Evolutionary conservation across 495 filamentous ascomycete genomes (phyloP).

Genomic region (Tricharina praecox): DNA sequence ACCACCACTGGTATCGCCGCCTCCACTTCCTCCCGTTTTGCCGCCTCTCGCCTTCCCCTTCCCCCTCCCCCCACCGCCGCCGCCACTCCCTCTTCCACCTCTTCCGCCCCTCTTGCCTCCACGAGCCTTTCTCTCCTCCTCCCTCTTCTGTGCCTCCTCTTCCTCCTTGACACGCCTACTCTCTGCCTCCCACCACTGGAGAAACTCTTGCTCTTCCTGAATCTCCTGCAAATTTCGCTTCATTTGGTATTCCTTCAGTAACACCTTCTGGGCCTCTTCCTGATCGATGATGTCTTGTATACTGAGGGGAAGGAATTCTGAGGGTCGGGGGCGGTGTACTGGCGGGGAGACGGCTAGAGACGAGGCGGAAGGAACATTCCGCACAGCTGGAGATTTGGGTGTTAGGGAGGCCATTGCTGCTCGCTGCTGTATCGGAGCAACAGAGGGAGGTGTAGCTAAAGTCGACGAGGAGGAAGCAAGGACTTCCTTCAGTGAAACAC

Average conservation of each 20-base stretch:
- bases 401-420: conserved; percentile 1
- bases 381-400: conserved; percentile 3
- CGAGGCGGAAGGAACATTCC: conserved; percentile 33
- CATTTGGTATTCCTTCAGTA: conserved; percentile 61
- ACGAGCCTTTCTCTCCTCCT: not conserved
- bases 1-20: too few species aligned
- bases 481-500: conserved; percentile 30
- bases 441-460: conserved; percentile 25
- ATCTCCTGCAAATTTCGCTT: conserved; percentile 84
- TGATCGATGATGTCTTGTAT: conserved; percentile 79
- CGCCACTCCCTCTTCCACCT: conserved; percentile 6
- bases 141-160: not conserved
- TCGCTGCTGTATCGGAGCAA: not conserved
- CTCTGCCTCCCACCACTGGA: conserved; percentile 96
- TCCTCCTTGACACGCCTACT: conserved; percentile 44
- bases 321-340: conserved; percentile 21
- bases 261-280: conserved; percentile 70
- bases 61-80: conserved; percentile 2
- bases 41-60: too few species aligned
- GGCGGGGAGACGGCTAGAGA: too few species aligned
- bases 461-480: conserved; percentile 14
- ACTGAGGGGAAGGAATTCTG: conserved; percentile 36
- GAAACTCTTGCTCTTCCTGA: conserved; percentile 88
- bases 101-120: conserved; percentile 4
- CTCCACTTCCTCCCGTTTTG: too few species aligned